These are phyloP conservation scores for Aphanomyces invadans DNA, from an alignment of 352 stramenopile genomes.

Conservation along the genomic window DNA sequence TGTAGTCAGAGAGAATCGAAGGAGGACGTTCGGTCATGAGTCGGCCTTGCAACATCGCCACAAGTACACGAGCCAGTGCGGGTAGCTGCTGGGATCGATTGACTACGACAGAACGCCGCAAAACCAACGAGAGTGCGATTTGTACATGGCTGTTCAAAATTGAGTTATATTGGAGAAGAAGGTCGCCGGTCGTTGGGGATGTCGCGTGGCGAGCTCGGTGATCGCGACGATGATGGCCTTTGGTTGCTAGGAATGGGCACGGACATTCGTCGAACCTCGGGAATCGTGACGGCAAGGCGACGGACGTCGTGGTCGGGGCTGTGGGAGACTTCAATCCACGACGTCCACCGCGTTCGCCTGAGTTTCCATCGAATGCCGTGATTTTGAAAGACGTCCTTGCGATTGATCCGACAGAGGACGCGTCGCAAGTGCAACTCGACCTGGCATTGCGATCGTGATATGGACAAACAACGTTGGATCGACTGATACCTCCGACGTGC, in stretches of 20 bases:
- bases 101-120: no score
- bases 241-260: neutral
- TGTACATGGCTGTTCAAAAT: no score
- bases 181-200: neutral
- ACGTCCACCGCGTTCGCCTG: slow-evolving; percentile 9
- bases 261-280: neutral
- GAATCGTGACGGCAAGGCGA: neutral
- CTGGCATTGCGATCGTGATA: neutral
- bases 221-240: neutral
- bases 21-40: no score
- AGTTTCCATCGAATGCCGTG: slow-evolving; percentile 16
- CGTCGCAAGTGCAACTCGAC: slow-evolving; percentile 8
- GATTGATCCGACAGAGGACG: slow-evolving; percentile 17
- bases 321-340: slow-evolving; percentile 25
- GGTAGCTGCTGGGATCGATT: no score
- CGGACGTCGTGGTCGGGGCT: neutral
- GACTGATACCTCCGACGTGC: slow-evolving; percentile 7
- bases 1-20: no score
- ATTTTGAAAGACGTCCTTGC: slow-evolving; percentile 14
- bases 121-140: no score
- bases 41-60: no score
- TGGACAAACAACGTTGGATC: neutral
- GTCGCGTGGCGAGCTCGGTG: neutral
- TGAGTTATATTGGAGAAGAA: neutral
- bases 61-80: no score